Percentiles rank a stretch among this genome's conserved stretches.
These are phyloP conservation scores for Aureobasidium sp. DNA, from an alignment of 2,329 filamentous ascomycete genomes.

Conservation along the genomic window DNA sequence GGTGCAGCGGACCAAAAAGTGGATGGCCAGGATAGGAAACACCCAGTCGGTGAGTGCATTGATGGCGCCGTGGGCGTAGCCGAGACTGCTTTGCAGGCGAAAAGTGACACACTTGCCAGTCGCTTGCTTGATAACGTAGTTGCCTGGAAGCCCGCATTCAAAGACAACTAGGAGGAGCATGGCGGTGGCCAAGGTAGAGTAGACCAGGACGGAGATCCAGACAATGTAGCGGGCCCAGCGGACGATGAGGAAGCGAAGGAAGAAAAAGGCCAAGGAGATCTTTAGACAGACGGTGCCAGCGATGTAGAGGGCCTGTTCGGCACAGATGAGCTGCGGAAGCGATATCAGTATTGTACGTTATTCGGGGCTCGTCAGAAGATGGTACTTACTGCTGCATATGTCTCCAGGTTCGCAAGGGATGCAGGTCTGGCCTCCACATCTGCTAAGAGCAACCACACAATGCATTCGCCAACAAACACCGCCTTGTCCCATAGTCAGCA, in stretches of 20 bases:
- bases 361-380: not conserved
- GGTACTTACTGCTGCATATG: not conserved
- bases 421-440: not conserved
- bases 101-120: constrained; percentile 1
- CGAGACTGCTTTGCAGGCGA: not conserved
- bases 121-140: not conserved
- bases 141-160: constrained; percentile 25
- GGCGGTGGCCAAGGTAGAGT: constrained; percentile 28
- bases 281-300: constrained; percentile 37
- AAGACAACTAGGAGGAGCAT: constrained; percentile 26
- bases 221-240: constrained; percentile 31
- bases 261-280: constrained; percentile 40
- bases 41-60: constrained; percentile 32
- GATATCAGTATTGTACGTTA: not conserved
- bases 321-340: constrained; percentile 21
- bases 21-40: constrained; percentile 33
- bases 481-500: constrained; percentile 12
- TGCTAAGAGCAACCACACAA: not conserved
- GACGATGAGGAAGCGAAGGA: constrained; percentile 35
- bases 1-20: constrained; percentile 32
- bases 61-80: constrained; percentile 20
- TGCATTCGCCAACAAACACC: constrained; percentile 14
- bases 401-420: not conserved
- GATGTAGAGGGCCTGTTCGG: constrained; percentile 35
- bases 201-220: constrained; percentile 27